Evolutionary conservation across 2,329 filamentous ascomycete genomes (phyloP), one percentile per base, ranked within the genome.

Genomic region (Zymoseptoria tritici): DNA sequence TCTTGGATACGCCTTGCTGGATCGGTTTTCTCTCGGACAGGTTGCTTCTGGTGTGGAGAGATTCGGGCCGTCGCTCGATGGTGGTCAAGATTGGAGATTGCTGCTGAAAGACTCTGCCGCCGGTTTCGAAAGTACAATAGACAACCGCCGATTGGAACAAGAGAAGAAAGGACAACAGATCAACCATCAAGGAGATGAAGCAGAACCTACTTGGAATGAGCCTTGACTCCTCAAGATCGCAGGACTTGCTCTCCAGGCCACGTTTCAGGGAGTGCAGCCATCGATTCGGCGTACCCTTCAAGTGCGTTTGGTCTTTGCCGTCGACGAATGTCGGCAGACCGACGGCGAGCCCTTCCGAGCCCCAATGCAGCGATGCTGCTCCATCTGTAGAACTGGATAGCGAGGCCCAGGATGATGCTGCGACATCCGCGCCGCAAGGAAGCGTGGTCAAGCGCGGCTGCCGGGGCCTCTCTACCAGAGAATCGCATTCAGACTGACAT

Each of bases 291-390:
- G 36, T 46, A 46, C 36, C 36, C 36, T 46, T 16, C 36, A 46
- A 55, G 53, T 58, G 61, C 64, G 64, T 66, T 66, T 66, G 64
- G 57, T 53, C 60, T 62, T 60, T 49, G 26, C 60, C 62, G 60
- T 52, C 31, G 49, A 52, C 55, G 54, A 59, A 66, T 61, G 56
- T 62, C 62, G 64, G 62, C 49, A 57, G 58, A 60, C 54, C 57
- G 55, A 57, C 52, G 60, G 60, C 22, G 50, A 55, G 61, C 52
- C 57, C 58, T 61, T 50, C 60, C 58, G 58, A 59, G 58, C 60
- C 53, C 62, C 62, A 57, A 60, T 50, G 57, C 58, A 58, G 60
- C 54, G 62, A 60, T 62, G 57, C 54, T 64, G 57, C 58, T 59
- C 57, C 49, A 19, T 60, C 60, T 62, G 49, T 54, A 62, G 57